A percentile compares a stretch with the other conserved stretches of the same genome.
phyloP scores from a whole-genome alignment of 257 asterid genomes.

The Datura wrightii region DNA sequence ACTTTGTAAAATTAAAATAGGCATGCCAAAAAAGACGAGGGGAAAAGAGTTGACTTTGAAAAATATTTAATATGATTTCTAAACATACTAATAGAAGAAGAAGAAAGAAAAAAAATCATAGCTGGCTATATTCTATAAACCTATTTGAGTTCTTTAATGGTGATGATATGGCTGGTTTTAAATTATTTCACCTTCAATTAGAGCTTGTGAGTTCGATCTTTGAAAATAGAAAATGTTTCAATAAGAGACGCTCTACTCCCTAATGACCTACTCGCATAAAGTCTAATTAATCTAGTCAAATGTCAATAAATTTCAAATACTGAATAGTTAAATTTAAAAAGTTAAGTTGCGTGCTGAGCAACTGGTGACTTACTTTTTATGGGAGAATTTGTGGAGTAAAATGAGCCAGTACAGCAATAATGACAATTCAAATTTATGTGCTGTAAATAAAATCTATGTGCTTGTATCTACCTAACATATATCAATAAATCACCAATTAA shows the following conservation, averaged over 20 bases:
- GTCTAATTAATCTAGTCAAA: background rate
- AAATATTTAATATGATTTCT: background rate
- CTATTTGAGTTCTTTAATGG: background rate
- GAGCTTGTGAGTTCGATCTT: background rate
- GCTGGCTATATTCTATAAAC: background rate
- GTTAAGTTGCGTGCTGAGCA: background rate
- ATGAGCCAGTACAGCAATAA: background rate
- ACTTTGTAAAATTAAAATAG: background rate
- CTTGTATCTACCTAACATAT: background rate
- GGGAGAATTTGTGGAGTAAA: constrained; percentile 18
- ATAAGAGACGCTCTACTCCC: background rate
- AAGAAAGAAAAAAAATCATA: background rate
- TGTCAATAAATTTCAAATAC: background rate
- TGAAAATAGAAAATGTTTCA: background rate
- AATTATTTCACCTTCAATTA: background rate
- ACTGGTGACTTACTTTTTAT: background rate
- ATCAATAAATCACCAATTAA: constrained; percentile 15
- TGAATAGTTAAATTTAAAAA: background rate
- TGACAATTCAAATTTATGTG: background rate
- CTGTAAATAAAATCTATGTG: background rate
- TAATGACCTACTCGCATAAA: background rate
- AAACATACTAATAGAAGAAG: background rate
- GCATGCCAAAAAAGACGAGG: background rate
- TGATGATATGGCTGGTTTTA: background rate
- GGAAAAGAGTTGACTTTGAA: background rate